Percentiles rank a stretch among this genome's conserved stretches.
Conservation (phyloP, 495 filamentous ascomycete species). For the Apodospora peruviana region DNA sequence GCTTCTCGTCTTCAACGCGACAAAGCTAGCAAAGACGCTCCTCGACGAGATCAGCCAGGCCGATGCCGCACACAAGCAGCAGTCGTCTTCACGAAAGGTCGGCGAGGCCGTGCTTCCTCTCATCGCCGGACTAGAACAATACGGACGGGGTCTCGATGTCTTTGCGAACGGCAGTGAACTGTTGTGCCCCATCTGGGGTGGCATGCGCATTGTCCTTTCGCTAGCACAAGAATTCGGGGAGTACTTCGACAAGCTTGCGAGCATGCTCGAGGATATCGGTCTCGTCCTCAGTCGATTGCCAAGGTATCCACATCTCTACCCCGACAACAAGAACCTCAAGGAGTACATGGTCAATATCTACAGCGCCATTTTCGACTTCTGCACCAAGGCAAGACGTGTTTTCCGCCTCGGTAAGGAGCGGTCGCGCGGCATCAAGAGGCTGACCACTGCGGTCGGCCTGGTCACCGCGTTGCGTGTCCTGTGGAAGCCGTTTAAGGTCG, state of each 20-base stretch:
- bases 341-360: slow-evolving; percentile 3
- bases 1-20: background rate
- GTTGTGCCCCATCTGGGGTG: slow-evolving; percentile 11
- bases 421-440: slow-evolving; percentile 7
- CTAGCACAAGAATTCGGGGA: slow-evolving; percentile 11
- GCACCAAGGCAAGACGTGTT: slow-evolving; percentile 4
- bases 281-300: slow-evolving; percentile 3
- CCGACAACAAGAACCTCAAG: slow-evolving; percentile 6
- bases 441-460: slow-evolving; percentile 5
- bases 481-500: slow-evolving; percentile 11
- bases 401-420: slow-evolving; percentile 7
- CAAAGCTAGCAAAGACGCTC: slow-evolving; percentile 3
- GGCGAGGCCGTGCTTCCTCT: slow-evolving; percentile 6
- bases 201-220: slow-evolving; percentile 3
- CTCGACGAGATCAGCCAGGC: slow-evolving; percentile 1
- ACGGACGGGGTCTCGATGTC: slow-evolving; percentile 5
- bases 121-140: slow-evolving; percentile 8
- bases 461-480: slow-evolving; percentile 8
- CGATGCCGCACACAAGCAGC: slow-evolving; percentile 1
- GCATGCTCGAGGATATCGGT: slow-evolving; percentile 8
- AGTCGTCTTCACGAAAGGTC: background rate
- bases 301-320: slow-evolving; percentile 5
- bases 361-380: slow-evolving; percentile 8
- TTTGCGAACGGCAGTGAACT: slow-evolving; percentile 11
- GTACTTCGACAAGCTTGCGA: slow-evolving; percentile 11